Percentiles rank a stretch among this genome's conserved stretches.
Evolutionary conservation across 768 basidiomycete genomes (phyloP).

Genomic region (Suillus lakei): DNA sequence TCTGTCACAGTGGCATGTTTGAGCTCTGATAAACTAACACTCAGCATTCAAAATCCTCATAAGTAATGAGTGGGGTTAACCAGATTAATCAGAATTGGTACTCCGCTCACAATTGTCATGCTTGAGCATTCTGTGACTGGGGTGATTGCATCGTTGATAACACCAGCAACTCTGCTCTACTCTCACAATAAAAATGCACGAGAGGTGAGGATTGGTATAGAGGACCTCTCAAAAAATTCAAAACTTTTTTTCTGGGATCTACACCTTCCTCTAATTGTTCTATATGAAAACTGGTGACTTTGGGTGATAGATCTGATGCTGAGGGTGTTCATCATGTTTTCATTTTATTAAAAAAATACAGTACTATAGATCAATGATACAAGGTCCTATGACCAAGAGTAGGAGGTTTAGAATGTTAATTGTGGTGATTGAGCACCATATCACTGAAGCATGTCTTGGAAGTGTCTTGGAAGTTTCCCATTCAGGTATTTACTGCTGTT

Average conservation of each 20-base stretch:
- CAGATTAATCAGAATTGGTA: neutral
- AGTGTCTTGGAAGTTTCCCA: no score
- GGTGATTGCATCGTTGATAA: neutral
- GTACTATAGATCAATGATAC: neutral
- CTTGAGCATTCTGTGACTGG: neutral
- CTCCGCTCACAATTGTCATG: neutral
- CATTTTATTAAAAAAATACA: neutral
- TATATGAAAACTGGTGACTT: neutral
- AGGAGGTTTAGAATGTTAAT: no score
- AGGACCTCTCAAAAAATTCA: neutral
- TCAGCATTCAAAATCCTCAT: no score
- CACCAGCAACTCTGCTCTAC: neutral
- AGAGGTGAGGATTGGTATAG: neutral
- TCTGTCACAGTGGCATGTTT: no score
- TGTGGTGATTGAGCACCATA: no score
- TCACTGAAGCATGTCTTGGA: no score
- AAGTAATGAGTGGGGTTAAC: no score
- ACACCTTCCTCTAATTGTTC: neutral
- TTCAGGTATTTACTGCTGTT: no score
- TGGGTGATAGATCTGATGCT: neutral
- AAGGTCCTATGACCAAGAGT: neutral
- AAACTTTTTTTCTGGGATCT: neutral
- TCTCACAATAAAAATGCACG: neutral
- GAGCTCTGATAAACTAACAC: no score
- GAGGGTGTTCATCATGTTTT: neutral